Evolutionary conservation across 2,329 filamentous ascomycete genomes (phyloP), one percentile per base, ranked within the genome.

Genomic region (Cladophialophora yegresii): DNA sequence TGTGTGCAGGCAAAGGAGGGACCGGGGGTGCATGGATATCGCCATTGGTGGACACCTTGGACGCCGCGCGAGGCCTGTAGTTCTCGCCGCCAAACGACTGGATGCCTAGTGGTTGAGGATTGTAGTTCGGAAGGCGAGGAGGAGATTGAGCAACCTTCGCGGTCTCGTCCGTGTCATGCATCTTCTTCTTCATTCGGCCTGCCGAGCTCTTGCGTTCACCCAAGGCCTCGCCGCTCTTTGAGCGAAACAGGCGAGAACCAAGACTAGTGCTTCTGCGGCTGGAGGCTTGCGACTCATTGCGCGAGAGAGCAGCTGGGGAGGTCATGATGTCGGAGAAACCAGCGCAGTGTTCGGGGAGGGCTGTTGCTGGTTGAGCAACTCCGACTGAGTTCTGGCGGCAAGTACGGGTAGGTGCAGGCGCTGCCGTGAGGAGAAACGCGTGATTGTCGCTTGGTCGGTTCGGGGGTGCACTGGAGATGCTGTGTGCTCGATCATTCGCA

Each of bases 71-170:
- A n/a, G 69, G 70, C 32, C 51, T 66, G 64, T 67, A 69, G 55
- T 69, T 65, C 47, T 70, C 69, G 23, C 67, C 69, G 51, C 69
- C 67, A 55, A 70, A 69, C 4, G 69, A 63, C 33, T 69, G 67
- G 43, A 71, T 67, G 54, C 66, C 68, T 49, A 69, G 56, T 1
- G 64, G 69, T 33, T 70, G 70, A 16, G 66, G 66, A 47, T 63
- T 65, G 33, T 66, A 70, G 58, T 56, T 62, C 58, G 59, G 70
- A 58, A 63, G 67, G 54, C 61, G 68, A 61, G 64, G 67, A 63
- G 66, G 64, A 33, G 68, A 66, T 47, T 69, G 64, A 13, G 61
- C 58, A 45, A 64, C 58, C 45, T 64, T 68, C n/a, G 58, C 49
- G 9, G 64, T 50, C 49, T 68, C 66, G 9, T 68, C 66, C 66